A percentile compares a stretch with the other conserved stretches of the same genome.
These are phyloP conservation scores for Volvox carteri DNA, from an alignment of 163 green algal genomes.

Conservation along the genomic window DNA sequence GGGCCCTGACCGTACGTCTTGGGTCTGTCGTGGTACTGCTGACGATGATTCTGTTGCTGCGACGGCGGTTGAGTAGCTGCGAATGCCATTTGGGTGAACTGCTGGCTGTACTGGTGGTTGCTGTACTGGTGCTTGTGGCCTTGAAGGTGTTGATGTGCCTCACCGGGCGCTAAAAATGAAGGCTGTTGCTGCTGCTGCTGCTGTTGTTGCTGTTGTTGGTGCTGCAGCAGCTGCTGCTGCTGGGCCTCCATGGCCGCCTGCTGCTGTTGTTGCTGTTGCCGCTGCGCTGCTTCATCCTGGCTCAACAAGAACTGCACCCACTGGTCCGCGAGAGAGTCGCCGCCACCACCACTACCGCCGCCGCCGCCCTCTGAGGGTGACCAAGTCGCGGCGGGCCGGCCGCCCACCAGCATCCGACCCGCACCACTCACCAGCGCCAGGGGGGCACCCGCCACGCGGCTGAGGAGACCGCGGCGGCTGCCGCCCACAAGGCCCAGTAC, in stretches of 20 bases:
- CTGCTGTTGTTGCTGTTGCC: conserved; percentile 28
- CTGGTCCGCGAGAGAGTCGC: conserved; percentile 68
- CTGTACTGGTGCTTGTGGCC: too few species aligned
- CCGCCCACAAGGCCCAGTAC: conserved; percentile 61
- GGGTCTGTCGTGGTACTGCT: too few species aligned
- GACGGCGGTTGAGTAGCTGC: too few species aligned
- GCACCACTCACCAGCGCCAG: conserved; percentile 63
- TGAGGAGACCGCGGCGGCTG: conserved; percentile 65
- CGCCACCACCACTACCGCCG: conserved; percentile 9
- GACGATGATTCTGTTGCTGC: too few species aligned
- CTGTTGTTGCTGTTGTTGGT: background rate
- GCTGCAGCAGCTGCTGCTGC: conserved; percentile 6
- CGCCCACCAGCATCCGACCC: conserved; percentile 56
- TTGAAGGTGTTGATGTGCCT: too few species aligned
- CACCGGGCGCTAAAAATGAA: background rate
- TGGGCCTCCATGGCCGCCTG: conserved; percentile 13
- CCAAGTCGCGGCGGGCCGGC: too few species aligned
- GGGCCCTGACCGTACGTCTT: too few species aligned
- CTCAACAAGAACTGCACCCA: conserved; percentile 78
- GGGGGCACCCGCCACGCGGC: conserved; percentile 65
- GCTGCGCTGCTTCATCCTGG: conserved; percentile 57
- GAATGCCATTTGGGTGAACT: too few species aligned
- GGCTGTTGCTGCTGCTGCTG: background rate
- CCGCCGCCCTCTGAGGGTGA: background rate
- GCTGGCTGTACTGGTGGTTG: too few species aligned